Base-by-base conservation (phyloP, 2,329 filamentous ascomycete species). In the Paramyrothecium roridum region DNA sequence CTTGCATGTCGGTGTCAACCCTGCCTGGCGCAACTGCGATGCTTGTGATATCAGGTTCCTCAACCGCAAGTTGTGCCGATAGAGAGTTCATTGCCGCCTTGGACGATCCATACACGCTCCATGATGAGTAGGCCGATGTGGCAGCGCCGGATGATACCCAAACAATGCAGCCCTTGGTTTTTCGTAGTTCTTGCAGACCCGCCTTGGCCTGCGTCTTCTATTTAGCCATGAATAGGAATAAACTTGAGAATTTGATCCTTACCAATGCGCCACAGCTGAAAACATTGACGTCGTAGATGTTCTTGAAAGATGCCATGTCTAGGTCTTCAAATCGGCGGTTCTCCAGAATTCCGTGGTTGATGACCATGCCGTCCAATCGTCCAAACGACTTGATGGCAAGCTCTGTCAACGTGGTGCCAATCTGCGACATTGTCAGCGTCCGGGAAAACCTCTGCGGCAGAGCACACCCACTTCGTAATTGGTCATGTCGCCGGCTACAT, bases 1-100 rank as follows among this genome's bases (percentile, higher is more conserved):
- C 80, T 70, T 96, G 93, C 93, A 97, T 97, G 52, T 88, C 88
- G 0, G 93, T 97, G 67, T 96, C 89, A 8, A 96, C 88, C 48
- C 90, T 85, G 2, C 93, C 93, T 0, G 93, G 93, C 3, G 87
- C 80, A 34, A 97, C 76, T 0, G 90, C 80, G 1, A 96, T 74
- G 13, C 84, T 86, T 0, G 83, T 89, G 48, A 96, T 85, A 16
- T 86, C 79, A 1, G 88, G 85, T 70, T 96, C 93, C 67, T 97
- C 93, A 1, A 80, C 79, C 0, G 84, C 84, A 37, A 97, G 72
- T 37, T 93, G 91, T 46, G 81, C 73, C 1, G 87, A 86, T 6
- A 96, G 74, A 62, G 93, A 90, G 70, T 96, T 96, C 65, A 95
- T 69, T 1, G 89, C 91, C 0, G 91, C 91, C 73, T 96, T 96